A percentile compares a stretch with the other conserved stretches of the same genome.
Evolutionary conservation across 2,329 filamentous ascomycete genomes (phyloP).

Genomic region (Monilinia laxa): DNA sequence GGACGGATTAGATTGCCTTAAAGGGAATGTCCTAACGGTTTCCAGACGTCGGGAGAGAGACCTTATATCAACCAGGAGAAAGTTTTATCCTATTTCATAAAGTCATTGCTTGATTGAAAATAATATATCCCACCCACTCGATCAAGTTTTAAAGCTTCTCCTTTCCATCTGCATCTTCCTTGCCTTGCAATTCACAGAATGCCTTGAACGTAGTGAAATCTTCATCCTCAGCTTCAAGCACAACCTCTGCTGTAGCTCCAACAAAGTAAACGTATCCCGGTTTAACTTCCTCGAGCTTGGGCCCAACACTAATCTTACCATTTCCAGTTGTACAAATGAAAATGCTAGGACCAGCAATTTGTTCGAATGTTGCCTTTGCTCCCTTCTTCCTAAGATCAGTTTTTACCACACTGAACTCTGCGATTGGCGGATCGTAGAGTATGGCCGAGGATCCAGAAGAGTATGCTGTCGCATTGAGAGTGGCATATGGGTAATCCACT

Average conservation of each 20-base stretch:
- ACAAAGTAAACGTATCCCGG: conserved; percentile 80
- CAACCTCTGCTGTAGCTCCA: conserved; percentile 79
- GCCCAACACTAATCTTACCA: conserved; percentile 81
- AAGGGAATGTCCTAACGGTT: neutral
- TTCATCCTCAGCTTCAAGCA: conserved; percentile 71
- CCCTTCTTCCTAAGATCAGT: conserved; percentile 68
- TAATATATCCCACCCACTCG: neutral
- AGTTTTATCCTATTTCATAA: conserved; percentile 1
- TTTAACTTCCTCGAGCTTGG: conserved; percentile 72
- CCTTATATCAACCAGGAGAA: neutral
- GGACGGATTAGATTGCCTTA: neutral
- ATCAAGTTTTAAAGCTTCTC: conserved; percentile 32
- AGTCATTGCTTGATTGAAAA: conserved; percentile 8
- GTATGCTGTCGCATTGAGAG: conserved; percentile 79
- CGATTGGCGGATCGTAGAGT: conserved; percentile 93
- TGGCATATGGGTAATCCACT: conserved; percentile 79
- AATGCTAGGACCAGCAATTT: conserved; percentile 84
- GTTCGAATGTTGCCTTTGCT: conserved; percentile 84
- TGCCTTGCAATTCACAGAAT: conserved; percentile 76
- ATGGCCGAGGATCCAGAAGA: conserved; percentile 68
- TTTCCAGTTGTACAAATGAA: conserved; percentile 83
- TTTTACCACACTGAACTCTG: conserved; percentile 90
- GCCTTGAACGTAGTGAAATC: conserved; percentile 88
- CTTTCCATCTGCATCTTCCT: conserved; percentile 33
- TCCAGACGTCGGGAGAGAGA: neutral